These are phyloP conservation scores for Wallacemonas sp. DNA, from an alignment of 208 protist genomes.

Conservation along the genomic window DNA sequence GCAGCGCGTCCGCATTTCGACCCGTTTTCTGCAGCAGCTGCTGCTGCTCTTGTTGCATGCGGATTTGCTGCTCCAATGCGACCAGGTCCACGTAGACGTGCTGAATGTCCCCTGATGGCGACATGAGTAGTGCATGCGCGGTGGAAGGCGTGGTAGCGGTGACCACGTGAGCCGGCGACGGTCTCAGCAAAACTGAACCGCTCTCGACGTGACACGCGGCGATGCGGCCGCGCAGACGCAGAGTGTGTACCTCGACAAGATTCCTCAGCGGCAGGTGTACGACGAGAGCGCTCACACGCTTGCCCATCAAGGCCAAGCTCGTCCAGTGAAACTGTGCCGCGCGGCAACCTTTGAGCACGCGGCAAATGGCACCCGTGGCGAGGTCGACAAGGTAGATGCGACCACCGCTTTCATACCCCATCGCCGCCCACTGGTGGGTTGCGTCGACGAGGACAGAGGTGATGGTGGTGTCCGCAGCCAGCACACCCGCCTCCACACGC, in stretches of 20 bases:
- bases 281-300: conserved; percentile 52
- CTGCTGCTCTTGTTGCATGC: neutral
- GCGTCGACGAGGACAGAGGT: conserved; percentile 61
- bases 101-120: conserved; percentile 19
- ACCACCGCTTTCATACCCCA: conserved; percentile 40
- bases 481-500: conserved; percentile 22
- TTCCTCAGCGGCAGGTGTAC: conserved; percentile 73
- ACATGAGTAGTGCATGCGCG: conserved; percentile 18
- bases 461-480: conserved; percentile 62
- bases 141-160: neutral
- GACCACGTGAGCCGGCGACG: neutral
- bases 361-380: conserved; percentile 38
- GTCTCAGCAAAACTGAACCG: conserved; percentile 53
- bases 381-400: conserved; percentile 76
- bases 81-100: conserved; percentile 21
- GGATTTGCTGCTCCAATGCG: neutral
- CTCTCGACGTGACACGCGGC: conserved; percentile 60
- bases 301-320: conserved; percentile 29
- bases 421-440: conserved; percentile 64
- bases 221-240: conserved; percentile 50
- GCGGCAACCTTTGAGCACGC: conserved; percentile 73
- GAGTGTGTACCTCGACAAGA: conserved; percentile 69
- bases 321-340: conserved; percentile 74
- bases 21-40: no score
- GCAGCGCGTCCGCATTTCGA: no score